phyloP scores from a whole-genome alignment of 2,329 filamentous ascomycete species.

The Fusarium nurragi region DNA sequence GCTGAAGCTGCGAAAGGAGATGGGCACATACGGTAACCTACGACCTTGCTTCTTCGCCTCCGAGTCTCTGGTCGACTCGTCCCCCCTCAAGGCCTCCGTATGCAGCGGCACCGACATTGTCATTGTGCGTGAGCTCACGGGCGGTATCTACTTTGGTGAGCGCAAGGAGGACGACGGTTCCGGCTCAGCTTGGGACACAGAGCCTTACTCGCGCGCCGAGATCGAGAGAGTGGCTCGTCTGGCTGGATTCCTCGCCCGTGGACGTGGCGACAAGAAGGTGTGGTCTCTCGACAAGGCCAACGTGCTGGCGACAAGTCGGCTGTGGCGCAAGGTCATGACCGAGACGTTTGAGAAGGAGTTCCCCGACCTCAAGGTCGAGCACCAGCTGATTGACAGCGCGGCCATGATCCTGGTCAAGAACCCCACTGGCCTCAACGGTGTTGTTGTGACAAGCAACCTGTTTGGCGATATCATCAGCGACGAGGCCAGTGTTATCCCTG shows the following conservation, averaged over 20 bases:
- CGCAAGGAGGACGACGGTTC: conserved; percentile 75
- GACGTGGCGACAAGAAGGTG: conserved; percentile 74
- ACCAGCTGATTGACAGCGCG: conserved; percentile 95
- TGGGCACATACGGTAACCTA: conserved; percentile 93
- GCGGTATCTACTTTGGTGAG: conserved; percentile 95
- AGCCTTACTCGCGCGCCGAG: conserved; percentile 85
- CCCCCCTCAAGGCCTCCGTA: conserved; percentile 85
- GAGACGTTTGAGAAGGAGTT: conserved; percentile 91
- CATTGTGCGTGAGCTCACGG: conserved; percentile 90
- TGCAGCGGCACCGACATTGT: conserved; percentile 91
- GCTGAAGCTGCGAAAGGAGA: conserved; percentile 89
- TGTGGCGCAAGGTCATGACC: conserved; percentile 88
- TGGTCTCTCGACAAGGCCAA: conserved; percentile 97
- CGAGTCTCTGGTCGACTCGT: conserved; percentile 82
- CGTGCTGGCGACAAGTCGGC: conserved; percentile 85
- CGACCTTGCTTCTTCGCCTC: conserved; percentile 96
- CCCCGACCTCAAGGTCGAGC: conserved; percentile 82
- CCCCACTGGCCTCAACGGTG: conserved; percentile 84
- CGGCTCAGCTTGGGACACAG: conserved; percentile 81
- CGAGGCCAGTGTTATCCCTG: conserved; percentile 93
- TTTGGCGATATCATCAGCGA: conserved; percentile 97
- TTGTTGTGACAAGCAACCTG: conserved; percentile 91
- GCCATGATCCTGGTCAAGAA: conserved; percentile 99
- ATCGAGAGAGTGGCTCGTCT: conserved; percentile 88
- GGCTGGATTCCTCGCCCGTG: conserved; percentile 81